Evolutionary conservation across 257 asterid species (phyloP), one percentile per base, ranked within the genome.

Genomic region (Nicotiana knightiana): DNA sequence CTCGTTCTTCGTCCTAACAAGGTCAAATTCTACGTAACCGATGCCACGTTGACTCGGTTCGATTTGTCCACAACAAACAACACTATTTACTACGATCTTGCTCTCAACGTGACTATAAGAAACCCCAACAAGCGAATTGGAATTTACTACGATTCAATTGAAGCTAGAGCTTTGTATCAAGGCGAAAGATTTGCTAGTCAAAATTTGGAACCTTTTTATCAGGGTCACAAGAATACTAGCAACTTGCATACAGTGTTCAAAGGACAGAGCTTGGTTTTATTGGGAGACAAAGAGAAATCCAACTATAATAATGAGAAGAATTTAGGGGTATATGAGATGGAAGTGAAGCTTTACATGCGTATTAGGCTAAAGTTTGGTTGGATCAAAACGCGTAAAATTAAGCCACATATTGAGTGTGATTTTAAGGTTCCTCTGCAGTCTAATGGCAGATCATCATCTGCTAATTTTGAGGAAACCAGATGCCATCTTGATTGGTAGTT

Each of bases 61-160:
- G 86, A 77, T 61, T 85, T 84, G 21, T 77, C 89, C 63, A 62
- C 78, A 51, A 16, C 55, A 62, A 91, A 90, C 91, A 90, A 65
- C 92, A 91, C 92, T 63, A 88, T 94, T 11, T 86, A 59, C 84
- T 94, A 90, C 87, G 88, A 94, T 59, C 86, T 96, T 13, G 92
- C 94, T 13, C 80, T 93, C 64, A 93, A 93, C 77, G 83, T 96
- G 84, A 90, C 97, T 55, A 84, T 96, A 53, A 87, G 96, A 4
- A 94, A 96, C 87, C 98, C 98, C 1, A 96, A 96, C 90, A 87
- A 80, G 83, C 94, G 98, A 0, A 87, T 96, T 77, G 95, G 96
- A 4, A 84, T 96, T 67, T 91, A 93, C 93, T 96, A 96, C 85
- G 99, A 96, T 65, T 80, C 15, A 9, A 91, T 96, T 82, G 95